Conservation (phyloP, 352 stramenopile genomes). For the Globisporangium cederbergense region DNA sequence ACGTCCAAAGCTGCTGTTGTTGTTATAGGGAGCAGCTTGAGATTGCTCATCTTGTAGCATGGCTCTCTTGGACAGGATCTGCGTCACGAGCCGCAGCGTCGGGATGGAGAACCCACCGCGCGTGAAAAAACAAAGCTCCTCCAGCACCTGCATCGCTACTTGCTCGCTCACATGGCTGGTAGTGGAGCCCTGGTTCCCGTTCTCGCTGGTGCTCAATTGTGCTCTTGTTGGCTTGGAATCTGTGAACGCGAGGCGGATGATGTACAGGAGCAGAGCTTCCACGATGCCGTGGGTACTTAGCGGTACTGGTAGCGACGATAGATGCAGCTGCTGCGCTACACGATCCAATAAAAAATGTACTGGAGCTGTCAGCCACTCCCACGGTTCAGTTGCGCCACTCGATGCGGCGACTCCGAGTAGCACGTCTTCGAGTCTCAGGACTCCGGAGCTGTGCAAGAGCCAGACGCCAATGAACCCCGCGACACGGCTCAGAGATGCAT, state of each 20-base stretch:
- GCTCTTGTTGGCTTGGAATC: background rate
- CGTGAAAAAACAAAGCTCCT: constrained; percentile 15
- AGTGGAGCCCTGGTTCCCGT: background rate
- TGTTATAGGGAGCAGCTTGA: background rate
- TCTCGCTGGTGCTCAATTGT: background rate
- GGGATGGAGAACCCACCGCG: constrained; percentile 12
- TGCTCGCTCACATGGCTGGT: background rate
- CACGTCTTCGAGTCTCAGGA: constrained; percentile 26
- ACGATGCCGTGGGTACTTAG: constrained; percentile 3
- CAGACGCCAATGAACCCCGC: constrained; percentile 13
- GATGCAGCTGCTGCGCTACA: background rate
- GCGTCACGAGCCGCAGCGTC: constrained; percentile 6
- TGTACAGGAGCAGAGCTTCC: constrained; percentile 16
- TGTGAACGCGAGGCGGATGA: constrained; percentile 23
- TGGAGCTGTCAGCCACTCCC: constrained; percentile 8
- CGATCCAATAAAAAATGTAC: constrained; percentile 1
- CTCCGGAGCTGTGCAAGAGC: constrained; percentile 13
- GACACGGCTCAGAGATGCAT: background rate
- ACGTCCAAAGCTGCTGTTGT: background rate
- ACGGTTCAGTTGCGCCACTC: background rate
- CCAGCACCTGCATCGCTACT: constrained; percentile 3
- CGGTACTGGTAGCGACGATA: background rate
- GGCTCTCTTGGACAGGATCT: constrained; percentile 3
- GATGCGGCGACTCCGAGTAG: background rate
- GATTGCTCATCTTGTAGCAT: background rate